A percentile compares a stretch with the other conserved stretches of the same genome.
These are phyloP conservation scores for Cyclotella kingstonii DNA, from an alignment of 108 stramenopile genomes.

Conservation along the genomic window DNA sequence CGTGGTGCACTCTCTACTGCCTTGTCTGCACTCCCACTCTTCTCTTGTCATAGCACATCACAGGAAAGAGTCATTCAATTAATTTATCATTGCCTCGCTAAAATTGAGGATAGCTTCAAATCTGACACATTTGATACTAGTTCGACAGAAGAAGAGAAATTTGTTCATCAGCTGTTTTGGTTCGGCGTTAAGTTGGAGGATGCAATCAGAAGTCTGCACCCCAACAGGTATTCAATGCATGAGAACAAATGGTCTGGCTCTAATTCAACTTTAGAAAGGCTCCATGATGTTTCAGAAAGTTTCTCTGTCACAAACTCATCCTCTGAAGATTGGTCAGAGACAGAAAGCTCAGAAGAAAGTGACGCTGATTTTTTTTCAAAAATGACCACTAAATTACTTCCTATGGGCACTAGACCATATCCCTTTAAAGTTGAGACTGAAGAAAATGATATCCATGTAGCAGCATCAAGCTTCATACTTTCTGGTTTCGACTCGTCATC, in stretches of 20 bases:
- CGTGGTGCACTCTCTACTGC: conserved; percentile 42
- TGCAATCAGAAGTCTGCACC: conserved; percentile 29
- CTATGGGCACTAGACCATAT: neutral
- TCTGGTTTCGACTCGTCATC: conserved; percentile 35
- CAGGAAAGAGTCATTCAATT: conserved; percentile 30
- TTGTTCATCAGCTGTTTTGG: conserved; percentile 46
- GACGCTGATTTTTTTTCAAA: conserved; percentile 6
- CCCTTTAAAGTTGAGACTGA: conserved; percentile 6
- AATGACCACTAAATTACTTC: conserved; percentile 10
- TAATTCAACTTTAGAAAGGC: conserved; percentile 10
- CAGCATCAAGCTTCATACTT: conserved; percentile 45
- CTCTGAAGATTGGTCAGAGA: conserved; percentile 15
- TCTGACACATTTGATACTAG: neutral
- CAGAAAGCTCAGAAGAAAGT: conserved; percentile 4
- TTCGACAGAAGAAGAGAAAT: conserved; percentile 42
- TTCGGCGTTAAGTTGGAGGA: conserved; percentile 55
- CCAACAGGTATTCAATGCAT: conserved; percentile 4
- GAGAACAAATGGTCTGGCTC: conserved; percentile 5
- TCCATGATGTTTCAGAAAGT: conserved; percentile 6
- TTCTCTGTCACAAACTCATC: conserved; percentile 3
- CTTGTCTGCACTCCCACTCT: conserved; percentile 44
- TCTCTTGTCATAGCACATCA: conserved; percentile 31
- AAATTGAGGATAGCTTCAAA: conserved; percentile 22
- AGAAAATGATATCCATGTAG: conserved; percentile 45
- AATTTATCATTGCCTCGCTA: conserved; percentile 37